phyloP scores from a whole-genome alignment of 2,329 filamentous ascomycete species.

The Pestalotiopsis fici region DNA sequence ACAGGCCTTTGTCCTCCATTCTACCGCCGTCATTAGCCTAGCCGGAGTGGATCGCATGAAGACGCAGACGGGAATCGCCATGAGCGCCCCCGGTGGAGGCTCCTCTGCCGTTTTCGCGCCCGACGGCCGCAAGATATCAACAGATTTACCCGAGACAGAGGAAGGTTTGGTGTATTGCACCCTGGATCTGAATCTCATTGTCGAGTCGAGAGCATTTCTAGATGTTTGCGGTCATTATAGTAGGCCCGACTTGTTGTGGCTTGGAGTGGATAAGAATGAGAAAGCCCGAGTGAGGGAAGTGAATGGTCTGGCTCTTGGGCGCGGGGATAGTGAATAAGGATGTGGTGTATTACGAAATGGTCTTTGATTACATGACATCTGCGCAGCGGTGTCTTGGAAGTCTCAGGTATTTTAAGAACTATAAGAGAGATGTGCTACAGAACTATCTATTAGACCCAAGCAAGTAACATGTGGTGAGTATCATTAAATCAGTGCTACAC shows the following conservation, averaged over 20 bases:
- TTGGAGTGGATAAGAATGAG: conserved; percentile 30
- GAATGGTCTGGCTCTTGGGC: no score
- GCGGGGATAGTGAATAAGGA: no score
- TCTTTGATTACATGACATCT: no score
- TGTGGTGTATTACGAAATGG: no score
- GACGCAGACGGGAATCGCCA: conserved; percentile 39
- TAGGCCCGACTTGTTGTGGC: conserved; percentile 51
- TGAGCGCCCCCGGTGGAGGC: conserved; percentile 37
- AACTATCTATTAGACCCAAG: no score
- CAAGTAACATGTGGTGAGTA: no score
- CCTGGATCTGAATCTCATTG: conserved; percentile 40
- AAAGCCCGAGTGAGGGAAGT: neutral
- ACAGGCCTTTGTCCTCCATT: conserved; percentile 53
- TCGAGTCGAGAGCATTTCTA: conserved; percentile 40
- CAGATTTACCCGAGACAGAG: conserved; percentile 24
- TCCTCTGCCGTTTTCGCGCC: conserved; percentile 41
- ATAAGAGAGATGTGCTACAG: no score
- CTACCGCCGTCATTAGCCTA: conserved; percentile 45
- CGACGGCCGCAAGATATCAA: conserved; percentile 46
- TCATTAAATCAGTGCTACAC: no score
- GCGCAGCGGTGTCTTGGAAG: no score
- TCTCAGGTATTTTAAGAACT: no score
- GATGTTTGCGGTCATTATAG: conserved; percentile 51
- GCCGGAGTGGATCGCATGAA: conserved; percentile 43
- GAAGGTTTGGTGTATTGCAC: conserved; percentile 46